A percentile compares a stretch with the other conserved stretches of the same genome.
phyloP scores from a whole-genome alignment of 2,329 filamentous ascomycete genomes.

The Monosporascus sp. region DNA sequence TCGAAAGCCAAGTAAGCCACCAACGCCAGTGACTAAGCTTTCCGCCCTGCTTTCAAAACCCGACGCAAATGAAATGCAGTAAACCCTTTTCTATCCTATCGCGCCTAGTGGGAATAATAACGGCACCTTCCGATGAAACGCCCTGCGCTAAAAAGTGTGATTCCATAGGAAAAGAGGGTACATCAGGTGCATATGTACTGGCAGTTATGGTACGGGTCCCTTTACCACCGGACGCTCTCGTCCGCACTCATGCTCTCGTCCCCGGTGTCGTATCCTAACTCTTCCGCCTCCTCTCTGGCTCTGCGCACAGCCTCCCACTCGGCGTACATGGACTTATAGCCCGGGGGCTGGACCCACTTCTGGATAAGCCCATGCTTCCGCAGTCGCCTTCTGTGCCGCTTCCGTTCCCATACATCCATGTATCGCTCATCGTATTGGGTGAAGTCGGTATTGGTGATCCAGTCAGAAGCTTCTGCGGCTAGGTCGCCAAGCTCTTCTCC shows the following conservation, averaged over 20 bases:
- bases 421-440: constrained; percentile 36
- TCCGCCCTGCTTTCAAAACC: too few species aligned
- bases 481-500: constrained; percentile 42
- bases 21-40: too few species aligned
- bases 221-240: constrained; percentile 18
- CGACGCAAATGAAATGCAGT: too few species aligned
- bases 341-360: constrained; percentile 32
- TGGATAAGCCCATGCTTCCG: constrained; percentile 39
- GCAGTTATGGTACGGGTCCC: neutral
- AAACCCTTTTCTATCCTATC: too few species aligned
- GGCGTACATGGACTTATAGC: constrained; percentile 38
- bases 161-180: too few species aligned
- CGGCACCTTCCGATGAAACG: too few species aligned
- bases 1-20: too few species aligned
- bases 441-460: constrained; percentile 39
- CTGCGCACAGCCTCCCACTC: constrained; percentile 38
- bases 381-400: constrained; percentile 45
- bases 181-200: neutral
- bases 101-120: too few species aligned
- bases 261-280: constrained; percentile 34
- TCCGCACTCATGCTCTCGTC: constrained; percentile 31
- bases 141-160: too few species aligned
- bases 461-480: constrained; percentile 43
- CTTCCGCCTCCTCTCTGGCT: constrained; percentile 35
- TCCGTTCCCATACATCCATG: constrained; percentile 42